Percentiles rank a stretch among this genome's conserved stretches.
These are phyloP conservation scores for Colletotrichum sp. DNA, from an alignment of 2,329 filamentous ascomycete species.

Conservation along the genomic window DNA sequence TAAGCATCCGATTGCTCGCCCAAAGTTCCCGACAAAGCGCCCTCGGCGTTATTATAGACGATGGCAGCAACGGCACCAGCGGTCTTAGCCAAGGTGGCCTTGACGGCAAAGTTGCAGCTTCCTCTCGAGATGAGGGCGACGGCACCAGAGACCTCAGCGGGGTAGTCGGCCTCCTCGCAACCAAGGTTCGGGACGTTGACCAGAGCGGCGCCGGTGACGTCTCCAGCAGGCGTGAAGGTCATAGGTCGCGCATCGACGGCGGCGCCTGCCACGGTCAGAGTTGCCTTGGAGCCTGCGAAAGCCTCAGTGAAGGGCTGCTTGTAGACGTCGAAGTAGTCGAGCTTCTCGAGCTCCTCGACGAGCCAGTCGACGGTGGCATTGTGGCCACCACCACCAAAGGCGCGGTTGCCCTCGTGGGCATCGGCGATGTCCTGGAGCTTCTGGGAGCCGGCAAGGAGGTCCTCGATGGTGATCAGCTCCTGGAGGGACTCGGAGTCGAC, in stretches of 20 bases:
- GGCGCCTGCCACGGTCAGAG: slow-evolving; percentile 33
- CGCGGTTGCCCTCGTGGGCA: slow-evolving; percentile 45
- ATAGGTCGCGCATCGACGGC: slow-evolving; percentile 33
- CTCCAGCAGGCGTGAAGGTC: slow-evolving; percentile 57
- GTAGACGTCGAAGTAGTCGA: slow-evolving; percentile 46
- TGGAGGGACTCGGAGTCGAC: slow-evolving; percentile 45
- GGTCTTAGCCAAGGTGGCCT: slow-evolving; percentile 58
- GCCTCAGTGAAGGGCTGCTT: slow-evolving; percentile 50
- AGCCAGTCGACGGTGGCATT: slow-evolving; percentile 52
- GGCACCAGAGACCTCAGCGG: slow-evolving; percentile 54
- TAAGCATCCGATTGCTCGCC: slow-evolving; percentile 51
- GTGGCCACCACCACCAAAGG: slow-evolving; percentile 49
- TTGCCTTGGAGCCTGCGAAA: slow-evolving; percentile 35
- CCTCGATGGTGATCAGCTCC: slow-evolving; percentile 40
- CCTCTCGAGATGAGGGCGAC: slow-evolving; percentile 68
- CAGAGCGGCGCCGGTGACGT: slow-evolving; percentile 41
- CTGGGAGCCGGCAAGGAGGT: slow-evolving; percentile 47
- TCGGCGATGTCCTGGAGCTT: slow-evolving; percentile 50
- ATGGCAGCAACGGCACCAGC: slow-evolving; percentile 63
- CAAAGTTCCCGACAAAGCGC: slow-evolving; percentile 57
- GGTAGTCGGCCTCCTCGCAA: slow-evolving; percentile 58
- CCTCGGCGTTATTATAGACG: slow-evolving; percentile 67
- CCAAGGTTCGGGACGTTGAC: slow-evolving; percentile 57
- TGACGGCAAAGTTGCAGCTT: slow-evolving; percentile 61
- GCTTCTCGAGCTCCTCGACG: slow-evolving; percentile 40